These are phyloP conservation scores for Magnolia changhungtana DNA, from an alignment of 164 flowering plant species.

Conservation along the genomic window DNA sequence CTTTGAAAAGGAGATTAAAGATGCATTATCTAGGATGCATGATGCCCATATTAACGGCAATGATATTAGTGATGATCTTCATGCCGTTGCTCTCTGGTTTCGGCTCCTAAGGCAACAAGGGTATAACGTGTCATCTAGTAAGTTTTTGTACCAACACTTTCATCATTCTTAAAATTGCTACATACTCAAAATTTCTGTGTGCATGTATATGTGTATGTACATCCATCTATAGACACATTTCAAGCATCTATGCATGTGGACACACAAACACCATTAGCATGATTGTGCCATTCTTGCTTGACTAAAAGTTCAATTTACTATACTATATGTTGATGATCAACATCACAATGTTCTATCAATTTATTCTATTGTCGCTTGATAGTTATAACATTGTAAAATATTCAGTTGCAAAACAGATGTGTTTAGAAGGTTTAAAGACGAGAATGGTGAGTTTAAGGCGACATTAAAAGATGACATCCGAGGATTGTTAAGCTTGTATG, in stretches of 20 bases:
- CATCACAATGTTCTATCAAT: too few relatives aligned
- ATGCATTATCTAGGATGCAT: neutral
- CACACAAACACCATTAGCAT: too few relatives aligned
- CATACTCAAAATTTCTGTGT: neutral
- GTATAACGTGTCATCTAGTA: slow-evolving; percentile 6
- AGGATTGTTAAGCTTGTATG: slow-evolving; percentile 23
- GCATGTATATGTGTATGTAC: too few relatives aligned
- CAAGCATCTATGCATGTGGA: neutral
- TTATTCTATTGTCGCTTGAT: too few relatives aligned
- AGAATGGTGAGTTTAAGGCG: slow-evolving; percentile 31
- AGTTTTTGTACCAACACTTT: neutral
- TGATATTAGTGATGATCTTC: neutral
- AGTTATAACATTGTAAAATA: too few relatives aligned
- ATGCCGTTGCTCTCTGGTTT: slow-evolving; percentile 6
- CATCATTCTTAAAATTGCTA: neutral
- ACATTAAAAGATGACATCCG: neutral
- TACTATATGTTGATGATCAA: neutral
- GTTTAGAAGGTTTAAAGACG: slow-evolving; percentile 23
- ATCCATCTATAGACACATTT: neutral
- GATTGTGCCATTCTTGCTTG: neutral
- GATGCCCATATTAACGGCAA: neutral
- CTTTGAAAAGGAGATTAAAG: slow-evolving; percentile 10
- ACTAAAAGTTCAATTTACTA: neutral
- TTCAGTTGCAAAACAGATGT: neutral
- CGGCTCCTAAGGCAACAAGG: slow-evolving; percentile 16